Evolutionary conservation across 2,329 filamentous ascomycete species (phyloP), one percentile per base, ranked within the genome.

Genomic region (Aspergillus awamori): DNA sequence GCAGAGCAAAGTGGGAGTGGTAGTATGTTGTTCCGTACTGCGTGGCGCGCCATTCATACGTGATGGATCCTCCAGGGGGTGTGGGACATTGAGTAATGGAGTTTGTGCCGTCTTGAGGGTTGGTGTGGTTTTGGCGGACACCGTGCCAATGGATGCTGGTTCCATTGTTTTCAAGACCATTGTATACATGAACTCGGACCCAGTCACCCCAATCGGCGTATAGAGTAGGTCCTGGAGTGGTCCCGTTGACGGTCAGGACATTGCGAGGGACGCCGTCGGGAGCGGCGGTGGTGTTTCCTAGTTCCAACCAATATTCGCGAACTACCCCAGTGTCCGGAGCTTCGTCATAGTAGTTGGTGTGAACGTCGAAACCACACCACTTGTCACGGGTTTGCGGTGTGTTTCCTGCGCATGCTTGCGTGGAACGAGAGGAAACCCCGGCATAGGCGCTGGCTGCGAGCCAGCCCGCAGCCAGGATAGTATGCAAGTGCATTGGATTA

Each of bases 181-280:
- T 89, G 45, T 76, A 83, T 8, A 89, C 81, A 56, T 83, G 83
- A 17, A 87, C 73, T n/a, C 74, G 71, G 2, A 88, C 76, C 17
- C 62, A 75, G 68, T 88, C 86, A 38, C 86, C 86, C 86, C 86
- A 88, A 73, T 87, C 83, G 11, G 84, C 87, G 63, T 83, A 82
- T 59, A 93, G 85, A 15, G 83, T 80, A 1, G 89, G 90, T 0
- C 88, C 90, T 0, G 89, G 89, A 62, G 85, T 89, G 38, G 85
- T 82, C 5, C 84, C 85, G 70, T 90, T 89, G 70, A 91, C 79
- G 38, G 90, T 80, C 59, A 80, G 65, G 20, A 80, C 76, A 30
- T 80, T 65, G 6, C 79, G 73, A 0, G 73, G 59, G 57, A 78
- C 72, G 15, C 69, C 69, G 33, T 70, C 69, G 0, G 63, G 65